These are phyloP conservation scores for Penicillium sp. DNA, from an alignment of 2,329 filamentous ascomycete genomes.

Conservation along the genomic window DNA sequence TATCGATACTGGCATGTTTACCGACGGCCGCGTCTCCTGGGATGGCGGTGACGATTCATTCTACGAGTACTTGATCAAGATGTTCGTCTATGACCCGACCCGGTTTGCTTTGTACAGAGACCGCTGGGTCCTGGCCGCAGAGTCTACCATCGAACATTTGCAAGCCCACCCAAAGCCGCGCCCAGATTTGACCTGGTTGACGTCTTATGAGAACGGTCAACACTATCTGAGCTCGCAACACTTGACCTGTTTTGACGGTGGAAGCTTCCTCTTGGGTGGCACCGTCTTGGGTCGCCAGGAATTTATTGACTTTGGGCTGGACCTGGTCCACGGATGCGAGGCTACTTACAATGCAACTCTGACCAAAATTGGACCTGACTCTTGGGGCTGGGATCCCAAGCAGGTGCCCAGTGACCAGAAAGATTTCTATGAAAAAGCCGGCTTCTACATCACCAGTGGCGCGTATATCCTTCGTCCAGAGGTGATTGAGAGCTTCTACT, in stretches of 20 bases:
- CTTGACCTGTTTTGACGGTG: slow-evolving; percentile 75
- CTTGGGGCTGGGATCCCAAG: slow-evolving; percentile 57
- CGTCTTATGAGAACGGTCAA: slow-evolving; percentile 32
- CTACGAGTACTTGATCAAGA: slow-evolving; percentile 89
- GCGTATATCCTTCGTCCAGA: slow-evolving; percentile 70
- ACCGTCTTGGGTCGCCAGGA: slow-evolving; percentile 58
- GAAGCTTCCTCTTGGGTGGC: slow-evolving; percentile 78
- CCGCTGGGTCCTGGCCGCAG: slow-evolving; percentile 67
- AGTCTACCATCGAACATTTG: slow-evolving; percentile 68
- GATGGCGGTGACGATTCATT: slow-evolving; percentile 70
- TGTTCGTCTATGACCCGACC: slow-evolving; percentile 70
- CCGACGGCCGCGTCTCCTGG: slow-evolving; percentile 67
- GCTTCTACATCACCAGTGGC: slow-evolving; percentile 62
- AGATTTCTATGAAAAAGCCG: slow-evolving; percentile 59
- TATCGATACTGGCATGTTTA: slow-evolving; percentile 60
- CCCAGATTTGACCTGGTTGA: slow-evolving; percentile 64
- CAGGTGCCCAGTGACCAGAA: slow-evolving; percentile 42
- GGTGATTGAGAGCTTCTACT: slow-evolving; percentile 79
- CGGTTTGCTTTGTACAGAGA: slow-evolving; percentile 63
- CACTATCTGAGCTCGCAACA: slow-evolving; percentile 39
- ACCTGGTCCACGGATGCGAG: slow-evolving; percentile 66
- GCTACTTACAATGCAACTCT: slow-evolving; percentile 63
- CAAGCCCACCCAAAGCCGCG: slow-evolving; percentile 60
- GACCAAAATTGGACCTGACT: slow-evolving; percentile 72
- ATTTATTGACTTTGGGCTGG: slow-evolving; percentile 68